These are phyloP conservation scores for Tolypocladium pustulatum DNA, from an alignment of 2,329 filamentous ascomycete species.

Conservation along the genomic window DNA sequence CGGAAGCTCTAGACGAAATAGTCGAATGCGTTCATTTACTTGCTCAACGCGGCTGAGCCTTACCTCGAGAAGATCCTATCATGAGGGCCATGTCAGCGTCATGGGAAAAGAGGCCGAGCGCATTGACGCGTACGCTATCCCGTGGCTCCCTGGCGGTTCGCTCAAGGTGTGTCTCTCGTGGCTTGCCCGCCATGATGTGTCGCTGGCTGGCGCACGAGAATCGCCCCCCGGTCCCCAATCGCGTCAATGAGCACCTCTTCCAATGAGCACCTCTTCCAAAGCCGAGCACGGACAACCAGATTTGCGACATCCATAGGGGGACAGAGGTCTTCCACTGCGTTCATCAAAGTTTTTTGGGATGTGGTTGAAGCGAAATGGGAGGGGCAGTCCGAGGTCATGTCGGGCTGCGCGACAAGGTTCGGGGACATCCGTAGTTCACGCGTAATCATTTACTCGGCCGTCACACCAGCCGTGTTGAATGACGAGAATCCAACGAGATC, in stretches of 20 bases:
- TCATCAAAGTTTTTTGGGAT: neutral
- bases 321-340: neutral
- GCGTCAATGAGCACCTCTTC: too few species aligned
- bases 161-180: slow-evolving; percentile 43
- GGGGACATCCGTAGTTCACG: neutral
- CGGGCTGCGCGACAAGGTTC: neutral
- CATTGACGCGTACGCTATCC: slow-evolving; percentile 30
- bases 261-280: too few species aligned
- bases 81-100: neutral
- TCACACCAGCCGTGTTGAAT: neutral
- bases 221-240: neutral
- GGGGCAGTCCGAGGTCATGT: neutral
- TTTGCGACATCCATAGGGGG: neutral
- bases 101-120: neutral
- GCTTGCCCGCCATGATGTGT: neutral
- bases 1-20: slow-evolving; percentile 55
- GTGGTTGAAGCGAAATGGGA: neutral
- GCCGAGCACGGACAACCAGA: neutral
- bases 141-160: slow-evolving; percentile 67
- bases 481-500: neutral
- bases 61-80: slow-evolving; percentile 47
- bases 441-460: neutral
- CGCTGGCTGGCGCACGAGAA: neutral
- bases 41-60: slow-evolving; percentile 49
- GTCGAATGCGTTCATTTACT: slow-evolving; percentile 55